Evolutionary conservation across 139 green algal genomes (phyloP).

Genomic region (Micractinium sp.): DNA sequence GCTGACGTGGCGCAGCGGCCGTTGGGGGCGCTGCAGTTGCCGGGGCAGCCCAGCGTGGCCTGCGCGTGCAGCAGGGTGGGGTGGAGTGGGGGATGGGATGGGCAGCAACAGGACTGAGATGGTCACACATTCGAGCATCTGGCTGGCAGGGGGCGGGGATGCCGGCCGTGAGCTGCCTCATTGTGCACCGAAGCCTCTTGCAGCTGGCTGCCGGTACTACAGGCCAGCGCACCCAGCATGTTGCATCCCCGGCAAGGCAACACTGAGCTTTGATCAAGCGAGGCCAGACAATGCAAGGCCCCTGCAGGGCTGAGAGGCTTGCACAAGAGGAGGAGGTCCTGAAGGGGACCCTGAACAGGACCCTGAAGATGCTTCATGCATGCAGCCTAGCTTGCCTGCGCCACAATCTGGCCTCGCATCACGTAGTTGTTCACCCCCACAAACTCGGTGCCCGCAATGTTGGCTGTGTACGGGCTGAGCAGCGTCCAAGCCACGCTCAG

Average conservation of each 20-base stretch:
- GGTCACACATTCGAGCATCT: not conserved
- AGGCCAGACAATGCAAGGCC: too few relatives aligned
- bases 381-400: not conserved
- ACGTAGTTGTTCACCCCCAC: not conserved
- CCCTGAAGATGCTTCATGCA: not conserved
- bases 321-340: not conserved
- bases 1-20: conserved; percentile 31
- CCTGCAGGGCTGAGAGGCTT: not conserved
- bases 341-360: not conserved
- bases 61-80: not conserved
- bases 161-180: too few relatives aligned
- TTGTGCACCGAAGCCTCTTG: too few relatives aligned
- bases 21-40: conserved; percentile 39
- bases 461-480: not conserved
- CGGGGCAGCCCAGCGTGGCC: conserved; percentile 38
- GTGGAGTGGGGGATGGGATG: not conserved
- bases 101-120: not conserved
- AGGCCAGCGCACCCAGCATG: too few relatives aligned
- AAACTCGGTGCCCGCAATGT: not conserved
- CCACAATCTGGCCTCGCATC: conserved; percentile 3
- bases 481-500: not conserved
- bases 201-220: too few relatives aligned
- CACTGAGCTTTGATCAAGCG: too few relatives aligned
- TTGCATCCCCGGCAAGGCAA: too few relatives aligned
- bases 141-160: not conserved